Evolutionary conservation across 2,329 filamentous ascomycete species (phyloP), one percentile per base, ranked within the genome.

Genomic region (Xylariaceae sp.): DNA sequence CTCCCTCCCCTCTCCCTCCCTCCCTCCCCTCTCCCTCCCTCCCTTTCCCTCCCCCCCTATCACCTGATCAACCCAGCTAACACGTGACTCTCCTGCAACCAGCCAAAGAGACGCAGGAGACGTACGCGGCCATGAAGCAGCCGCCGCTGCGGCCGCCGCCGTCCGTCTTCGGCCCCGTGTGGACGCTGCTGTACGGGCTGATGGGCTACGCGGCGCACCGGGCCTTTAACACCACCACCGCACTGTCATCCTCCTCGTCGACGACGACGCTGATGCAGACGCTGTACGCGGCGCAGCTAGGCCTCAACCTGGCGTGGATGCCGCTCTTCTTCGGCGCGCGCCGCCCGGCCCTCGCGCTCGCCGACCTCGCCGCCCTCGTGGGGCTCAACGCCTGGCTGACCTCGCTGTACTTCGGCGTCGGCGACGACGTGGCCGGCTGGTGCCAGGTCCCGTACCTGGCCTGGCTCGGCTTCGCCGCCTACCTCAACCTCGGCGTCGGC

Each of bases 191-290:
- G n/a, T 83, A 83, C 50, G 76, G 72, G 1, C 58, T 83, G 14
- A 95, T 94, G 86, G 90, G 90, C 38, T 95, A 92, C 59, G 82
- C 86, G 15, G 80, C 87, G 22, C 80, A 94, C 61, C 81, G 85
- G 29, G 86, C 83, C 35, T 79, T 83, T 53, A 72, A 60, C 14
- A 65, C 22, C 61, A 75, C 32, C 10, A 18, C 31, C 12, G 23
- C 36, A 12, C 34, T 30, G 26, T 16, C 24, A 6, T 7, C 24
- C 24, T n/a, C 33, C 9, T 33, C 39, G 13, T 37, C 31, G 28
- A 35, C 40, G 3, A 29, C 43, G 11, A 36, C 74, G 75, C 55
- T 70, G 77, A 45, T 82, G 80, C 45, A 80, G 85, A 85, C 82
- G 0, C 70, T 95, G 19, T 95, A 94, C 66, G 84, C 83, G 2